phyloP scores from a whole-genome alignment of 768 basidiomycete species.

The Lentinula sp. region DNA sequence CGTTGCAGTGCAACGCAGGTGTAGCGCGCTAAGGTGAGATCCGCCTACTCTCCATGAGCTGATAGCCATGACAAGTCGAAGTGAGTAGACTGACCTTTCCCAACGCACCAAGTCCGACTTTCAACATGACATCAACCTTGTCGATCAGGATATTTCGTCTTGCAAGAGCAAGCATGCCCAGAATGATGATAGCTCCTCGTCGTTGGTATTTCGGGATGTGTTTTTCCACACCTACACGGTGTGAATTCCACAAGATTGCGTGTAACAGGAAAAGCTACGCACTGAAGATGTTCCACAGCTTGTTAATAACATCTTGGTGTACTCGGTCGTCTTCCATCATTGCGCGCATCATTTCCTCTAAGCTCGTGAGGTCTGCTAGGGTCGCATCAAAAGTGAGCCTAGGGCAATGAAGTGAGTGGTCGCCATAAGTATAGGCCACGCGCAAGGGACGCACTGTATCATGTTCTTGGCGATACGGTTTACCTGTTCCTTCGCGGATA shows the following conservation, averaged over 20 bases:
- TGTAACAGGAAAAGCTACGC: slow-evolving; percentile 21
- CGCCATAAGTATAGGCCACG: not conserved
- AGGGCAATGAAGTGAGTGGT: not conserved
- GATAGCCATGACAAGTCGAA: not conserved
- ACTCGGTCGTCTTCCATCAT: slow-evolving; percentile 84
- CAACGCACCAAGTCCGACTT: slow-evolving; percentile 76
- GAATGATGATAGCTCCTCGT: slow-evolving; percentile 90
- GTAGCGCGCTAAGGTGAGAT: slow-evolving; percentile 86
- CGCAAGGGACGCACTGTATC: slow-evolving; percentile 66
- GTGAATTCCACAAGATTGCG: not conserved
- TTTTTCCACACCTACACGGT: slow-evolving; percentile 56
- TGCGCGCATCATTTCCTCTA: slow-evolving; percentile 94
- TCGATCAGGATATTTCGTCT: slow-evolving; percentile 70
- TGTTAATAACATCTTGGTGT: slow-evolving; percentile 77
- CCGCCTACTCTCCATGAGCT: slow-evolving; percentile 42
- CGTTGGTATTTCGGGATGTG: slow-evolving; percentile 78
- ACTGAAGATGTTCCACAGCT: slow-evolving; percentile 98
- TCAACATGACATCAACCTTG: slow-evolving; percentile 77
- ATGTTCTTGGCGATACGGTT: slow-evolving; percentile 94
- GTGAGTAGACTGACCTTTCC: slow-evolving; percentile 58
- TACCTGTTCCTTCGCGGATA: slow-evolving; percentile 80
- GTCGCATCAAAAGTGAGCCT: slow-evolving; percentile 91
- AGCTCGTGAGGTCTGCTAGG: slow-evolving; percentile 88
- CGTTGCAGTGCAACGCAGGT: slow-evolving; percentile 92
- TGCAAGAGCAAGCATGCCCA: slow-evolving; percentile 95